phyloP scores from a whole-genome alignment of 2,329 filamentous ascomycete genomes.

The Phyllosticta ampelicida region DNA sequence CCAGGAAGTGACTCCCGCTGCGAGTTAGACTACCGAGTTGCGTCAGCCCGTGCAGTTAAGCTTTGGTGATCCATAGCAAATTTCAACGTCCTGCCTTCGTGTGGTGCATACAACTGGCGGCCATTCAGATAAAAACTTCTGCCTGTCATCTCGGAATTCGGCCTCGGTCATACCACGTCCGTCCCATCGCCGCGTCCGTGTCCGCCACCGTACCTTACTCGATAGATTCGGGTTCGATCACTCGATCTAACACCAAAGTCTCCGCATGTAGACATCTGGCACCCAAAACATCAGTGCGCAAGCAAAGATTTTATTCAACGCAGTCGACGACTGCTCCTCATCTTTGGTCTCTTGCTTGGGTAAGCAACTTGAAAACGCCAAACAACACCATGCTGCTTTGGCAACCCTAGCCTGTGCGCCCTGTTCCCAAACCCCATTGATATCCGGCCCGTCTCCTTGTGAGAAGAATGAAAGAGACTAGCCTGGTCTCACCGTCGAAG shows the following conservation, averaged over 20 bases:
- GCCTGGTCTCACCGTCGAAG: background rate
- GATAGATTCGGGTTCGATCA: background rate
- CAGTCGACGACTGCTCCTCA: background rate
- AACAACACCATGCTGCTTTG: background rate
- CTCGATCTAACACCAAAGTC: background rate
- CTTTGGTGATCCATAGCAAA: background rate
- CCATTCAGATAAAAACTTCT: background rate
- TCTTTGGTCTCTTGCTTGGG: background rate
- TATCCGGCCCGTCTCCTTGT: background rate
- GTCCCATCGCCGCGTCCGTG: background rate
- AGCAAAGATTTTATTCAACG: background rate
- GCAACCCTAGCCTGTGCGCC: background rate
- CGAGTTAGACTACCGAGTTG: background rate
- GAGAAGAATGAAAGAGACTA: background rate
- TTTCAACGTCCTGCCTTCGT: background rate
- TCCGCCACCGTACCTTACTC: background rate
- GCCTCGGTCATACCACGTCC: background rate
- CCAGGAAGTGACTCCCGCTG: background rate
- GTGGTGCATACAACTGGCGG: too few relatives aligned
- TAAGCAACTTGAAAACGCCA: background rate
- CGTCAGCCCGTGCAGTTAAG: background rate
- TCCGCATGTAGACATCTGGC: background rate
- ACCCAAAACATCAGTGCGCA: background rate
- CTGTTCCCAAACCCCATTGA: background rate
- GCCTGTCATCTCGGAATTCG: background rate